Evolutionary conservation across 1,284 basidiomycete species (phyloP), one percentile per base, ranked within the genome.

Genomic region (Marasmius tenuissimus): DNA sequence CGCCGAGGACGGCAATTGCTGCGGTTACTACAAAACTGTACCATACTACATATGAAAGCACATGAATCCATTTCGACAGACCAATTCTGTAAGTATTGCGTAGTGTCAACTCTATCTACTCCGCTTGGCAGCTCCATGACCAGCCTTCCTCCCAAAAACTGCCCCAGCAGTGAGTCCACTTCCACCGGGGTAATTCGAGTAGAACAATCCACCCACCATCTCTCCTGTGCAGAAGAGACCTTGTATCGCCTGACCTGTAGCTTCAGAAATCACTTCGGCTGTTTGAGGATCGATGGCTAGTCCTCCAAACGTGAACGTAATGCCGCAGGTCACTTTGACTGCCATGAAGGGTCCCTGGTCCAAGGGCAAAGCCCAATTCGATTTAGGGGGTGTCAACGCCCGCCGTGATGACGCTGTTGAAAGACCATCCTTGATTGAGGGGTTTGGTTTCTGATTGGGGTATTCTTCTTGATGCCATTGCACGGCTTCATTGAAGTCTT

Each of bases 261-360:
- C 67, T 18, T 78, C 76, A 1, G 78, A 79, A 1, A 87, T 54
- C 2, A 89, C 86, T 1, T 71, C 77, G 6, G 83, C 79, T 0
- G 83, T 85, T 11, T 75, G 68, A 0, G 85, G 79, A 65, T 88
- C 81, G 61, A 89, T 83, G 1, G 79, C 81, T 2, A 89, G 71
- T 2, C 87, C 87, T 1, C 87, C 87, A 72, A 88, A 90, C 2
- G 86, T 90, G 73, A 89, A 90, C 0, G 88, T 89, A 61, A 89
- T 82, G 1, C 87, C 87, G 71, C 87, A 89, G 0, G 84, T 75
- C 2, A 89, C 84, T 68, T 86, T 87, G 35, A 89, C 83, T 1
- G 87, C 87, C 67, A 88, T 75, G 68, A 86, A 86, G 0, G 85
- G 86, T 9, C 75, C 70, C 52, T 78, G 65, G 49, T 83, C 78